Evolutionary conservation across 345 rosid genomes (phyloP).

Genomic region (Toxicodendron radicans): DNA sequence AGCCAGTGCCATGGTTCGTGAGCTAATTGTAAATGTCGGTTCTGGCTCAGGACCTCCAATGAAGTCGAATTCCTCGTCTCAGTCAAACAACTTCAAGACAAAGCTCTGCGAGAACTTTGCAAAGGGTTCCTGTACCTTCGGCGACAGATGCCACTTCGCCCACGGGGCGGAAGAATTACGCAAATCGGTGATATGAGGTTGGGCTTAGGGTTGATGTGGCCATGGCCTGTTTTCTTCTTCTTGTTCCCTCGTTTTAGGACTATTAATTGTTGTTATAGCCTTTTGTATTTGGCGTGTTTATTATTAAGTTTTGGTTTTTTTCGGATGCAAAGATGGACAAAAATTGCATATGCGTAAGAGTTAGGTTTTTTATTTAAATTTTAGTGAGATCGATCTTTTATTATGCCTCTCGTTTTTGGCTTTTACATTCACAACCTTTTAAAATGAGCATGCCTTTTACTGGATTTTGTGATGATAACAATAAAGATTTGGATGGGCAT

Average conservation of each 20-base stretch:
- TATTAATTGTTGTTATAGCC: constrained; percentile 10
- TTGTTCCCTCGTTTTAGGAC: background rate
- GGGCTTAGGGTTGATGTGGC: background rate
- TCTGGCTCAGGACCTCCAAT: constrained; percentile 40
- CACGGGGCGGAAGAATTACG: constrained; percentile 82
- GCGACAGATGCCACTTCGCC: constrained; percentile 89
- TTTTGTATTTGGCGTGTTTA: constrained; percentile 10
- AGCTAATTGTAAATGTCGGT: constrained; percentile 70
- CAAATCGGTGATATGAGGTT: constrained; percentile 33
- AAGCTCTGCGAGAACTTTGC: constrained; percentile 74
- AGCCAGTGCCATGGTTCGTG: constrained; percentile 94
- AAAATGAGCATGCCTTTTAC: background rate
- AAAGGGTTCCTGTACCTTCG: constrained; percentile 82
- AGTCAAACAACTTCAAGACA: constrained; percentile 68
- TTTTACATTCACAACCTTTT: background rate
- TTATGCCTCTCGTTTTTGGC: background rate
- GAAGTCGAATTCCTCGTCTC: constrained; percentile 31
- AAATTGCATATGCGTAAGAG: background rate
- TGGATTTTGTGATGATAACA: background rate
- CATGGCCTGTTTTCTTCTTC: background rate
- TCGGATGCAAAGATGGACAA: constrained; percentile 7
- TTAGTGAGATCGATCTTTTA: background rate
- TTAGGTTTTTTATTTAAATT: background rate
- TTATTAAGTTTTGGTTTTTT: constrained; percentile 2
- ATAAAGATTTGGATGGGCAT: too few relatives aligned